A percentile compares a stretch with the other conserved stretches of the same genome.
phyloP scores from a whole-genome alignment of 306 rosid species.

The Cucumis sativus region DNA sequence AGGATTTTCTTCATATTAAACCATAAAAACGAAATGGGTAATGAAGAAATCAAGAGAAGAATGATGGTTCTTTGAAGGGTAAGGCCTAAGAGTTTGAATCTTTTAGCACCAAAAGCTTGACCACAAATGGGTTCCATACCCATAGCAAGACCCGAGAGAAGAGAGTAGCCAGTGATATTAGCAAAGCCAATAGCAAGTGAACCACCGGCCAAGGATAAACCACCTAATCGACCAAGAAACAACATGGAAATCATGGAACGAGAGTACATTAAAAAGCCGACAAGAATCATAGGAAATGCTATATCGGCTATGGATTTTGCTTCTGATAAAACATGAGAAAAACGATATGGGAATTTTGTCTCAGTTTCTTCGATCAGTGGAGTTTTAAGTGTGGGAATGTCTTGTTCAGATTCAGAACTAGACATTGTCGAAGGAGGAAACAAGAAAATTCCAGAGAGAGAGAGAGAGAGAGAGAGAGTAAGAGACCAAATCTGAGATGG shows the following conservation, averaged over 20 bases:
- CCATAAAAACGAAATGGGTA: constrained; percentile 49
- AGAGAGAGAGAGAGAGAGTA: constrained; percentile 3
- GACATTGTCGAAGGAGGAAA: neutral
- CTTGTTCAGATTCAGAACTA: constrained; percentile 1
- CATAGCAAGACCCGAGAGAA: constrained; percentile 83
- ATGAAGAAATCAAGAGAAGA: constrained; percentile 50
- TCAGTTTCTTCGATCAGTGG: constrained; percentile 22
- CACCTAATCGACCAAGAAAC: constrained; percentile 66
- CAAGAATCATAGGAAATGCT: constrained; percentile 61
- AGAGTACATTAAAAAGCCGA: constrained; percentile 56
- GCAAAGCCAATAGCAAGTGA: constrained; percentile 82
- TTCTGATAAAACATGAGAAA: constrained; percentile 28
- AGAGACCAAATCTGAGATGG: neutral
- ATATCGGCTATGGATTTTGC: constrained; percentile 34
- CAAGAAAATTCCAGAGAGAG: neutral
- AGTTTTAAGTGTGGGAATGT: neutral
- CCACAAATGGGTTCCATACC: constrained; percentile 97
- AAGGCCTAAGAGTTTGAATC: constrained; percentile 60
- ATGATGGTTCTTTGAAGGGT: constrained; percentile 55
- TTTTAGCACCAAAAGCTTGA: constrained; percentile 85
- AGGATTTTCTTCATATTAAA: constrained; percentile 50
- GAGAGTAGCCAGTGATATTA: constrained; percentile 74
- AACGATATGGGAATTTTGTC: constrained; percentile 8
- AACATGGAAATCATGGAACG: constrained; percentile 91
- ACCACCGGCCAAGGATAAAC: constrained; percentile 73